Base-by-base conservation (phyloP, 306 rosid species). In the Luffa acutangula region DNA sequence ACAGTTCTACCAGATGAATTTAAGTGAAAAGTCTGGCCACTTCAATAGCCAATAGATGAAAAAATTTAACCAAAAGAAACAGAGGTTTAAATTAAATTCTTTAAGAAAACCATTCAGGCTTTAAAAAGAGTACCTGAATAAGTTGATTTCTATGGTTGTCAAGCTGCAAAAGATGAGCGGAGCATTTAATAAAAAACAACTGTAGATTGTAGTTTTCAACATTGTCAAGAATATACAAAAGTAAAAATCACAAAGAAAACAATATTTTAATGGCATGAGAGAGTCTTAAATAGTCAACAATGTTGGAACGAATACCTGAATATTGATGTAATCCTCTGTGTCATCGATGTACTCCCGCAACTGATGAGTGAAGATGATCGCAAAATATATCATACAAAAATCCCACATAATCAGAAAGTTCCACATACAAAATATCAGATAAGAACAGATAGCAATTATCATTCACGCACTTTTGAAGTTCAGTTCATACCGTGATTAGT, bases 291-390 rank as follows among this genome's bases (percentile, higher is more conserved):
- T 13, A 11, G 77, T 21, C 57, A 45, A 5, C 10, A 3, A 46
- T 20, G 25, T 48, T 31, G n/a, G 39, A 43, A 39, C 41, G 43
- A 5, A 77, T 49, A 91, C 98, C 90, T 91, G 98, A 71, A 91
- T 93, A 80, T 93, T 93, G 70, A 93, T 91, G 86, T 93, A 93
- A 85, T 93, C 98, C 85, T 93, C 98, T 7, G 98, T 91, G 70
- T 91, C 97, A 65, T 93, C 96, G 10, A 93, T 89, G 49, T 93
- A 93, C 58, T 90, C 94, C 80, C 94, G 88, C 36, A 93, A 82
- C 98, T 74, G 78, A 58, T 74, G 9, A 72, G 45, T 3, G 21
- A 33, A 33, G 78, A 74, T 7, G 45, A 33, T 49, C 25, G 31
- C 77, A 48, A 72, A 45, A 36, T 65, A 65, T 20, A 39, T 69